Evolutionary conservation across 2,329 filamentous ascomycete species (phyloP), one percentile per base, ranked within the genome.

Genomic region (Aspergillus cejpii): DNA sequence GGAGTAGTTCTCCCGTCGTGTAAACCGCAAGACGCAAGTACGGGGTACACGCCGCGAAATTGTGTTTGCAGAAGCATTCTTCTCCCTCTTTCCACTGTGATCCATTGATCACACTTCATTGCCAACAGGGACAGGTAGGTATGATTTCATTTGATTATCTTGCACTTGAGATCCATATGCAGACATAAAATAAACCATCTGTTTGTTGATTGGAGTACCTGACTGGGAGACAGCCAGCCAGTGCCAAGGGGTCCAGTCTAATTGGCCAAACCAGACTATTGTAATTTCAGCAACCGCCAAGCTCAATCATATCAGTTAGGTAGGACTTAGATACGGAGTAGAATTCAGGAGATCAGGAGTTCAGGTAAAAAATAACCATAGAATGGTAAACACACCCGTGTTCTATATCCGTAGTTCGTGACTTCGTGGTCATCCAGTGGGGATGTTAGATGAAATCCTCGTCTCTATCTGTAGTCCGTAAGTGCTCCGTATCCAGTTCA

Each of bases 171-270:
- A 11, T 34, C 8, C 31, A 34, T 7, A 34, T 34, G 31, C 31
- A 34, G 17, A 11, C 14, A 15, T 31, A 15, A n/a, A 27, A 11
- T 10, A 11, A 27, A 39, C 15, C n/a, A 26, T 3, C 34, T 15
- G 5, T 5, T 15, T 17, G 5, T 2, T 63, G 57, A 62, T 63
- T 64, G 60, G 61, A 57, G 61, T 63, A 33, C 61, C 60, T 63
- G 61, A 47, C 48, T 51, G 37, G 47, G 44, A 37, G 36, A 41
- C 43, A 36, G 41, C 43, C 39, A 34, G 39, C 19, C 19, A 24
- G 19, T 48, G 45, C 43, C 37, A 38, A 40, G 39, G 24, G 34
- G 6, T 7, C 7, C 33, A 34, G 41, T 17, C 17, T 60, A 48
- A 60, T 59, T 62, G 59, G 59, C 20, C 29, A 37, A 44, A 47